phyloP scores from a whole-genome alignment of 1,284 basidiomycete genomes.

The Leucoagaricus sp. region DNA sequence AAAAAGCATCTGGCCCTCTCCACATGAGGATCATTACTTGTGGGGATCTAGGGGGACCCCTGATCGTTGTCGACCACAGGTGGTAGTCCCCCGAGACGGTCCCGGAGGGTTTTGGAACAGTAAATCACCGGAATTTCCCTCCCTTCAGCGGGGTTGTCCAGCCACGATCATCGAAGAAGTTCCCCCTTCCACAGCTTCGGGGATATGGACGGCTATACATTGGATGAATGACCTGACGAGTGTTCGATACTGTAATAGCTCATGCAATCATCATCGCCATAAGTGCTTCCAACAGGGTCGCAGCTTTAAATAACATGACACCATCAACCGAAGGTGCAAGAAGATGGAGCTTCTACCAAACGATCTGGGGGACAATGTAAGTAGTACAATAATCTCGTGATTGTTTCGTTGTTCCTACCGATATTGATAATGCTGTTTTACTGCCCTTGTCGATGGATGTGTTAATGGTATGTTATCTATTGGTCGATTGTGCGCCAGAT shows the following conservation, averaged over 20 bases:
- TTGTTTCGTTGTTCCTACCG: neutral
- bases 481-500: neutral
- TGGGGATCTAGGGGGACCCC: no score
- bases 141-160: no score
- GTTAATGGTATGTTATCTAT: neutral
- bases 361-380: neutral
- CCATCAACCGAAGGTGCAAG: neutral
- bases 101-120: no score
- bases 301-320: neutral
- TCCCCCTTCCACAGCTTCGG: no score
- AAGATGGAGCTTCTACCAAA: neutral
- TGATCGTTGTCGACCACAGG: no score
- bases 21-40: no score
- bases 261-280: neutral
- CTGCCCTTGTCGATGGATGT: neutral
- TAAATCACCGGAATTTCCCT: no score
- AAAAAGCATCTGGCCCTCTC: no score
- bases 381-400: neutral
- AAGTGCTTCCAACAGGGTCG: slow-evolving; percentile 3
- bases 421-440: neutral
- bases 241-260: neutral
- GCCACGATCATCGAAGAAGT: no score
- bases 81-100: no score
- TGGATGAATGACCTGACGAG: no score
- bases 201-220: no score